Percentiles rank a stretch among this genome's conserved stretches.
Evolutionary conservation across 257 asterid genomes (phyloP).

Genomic region (Coffea canephora): DNA sequence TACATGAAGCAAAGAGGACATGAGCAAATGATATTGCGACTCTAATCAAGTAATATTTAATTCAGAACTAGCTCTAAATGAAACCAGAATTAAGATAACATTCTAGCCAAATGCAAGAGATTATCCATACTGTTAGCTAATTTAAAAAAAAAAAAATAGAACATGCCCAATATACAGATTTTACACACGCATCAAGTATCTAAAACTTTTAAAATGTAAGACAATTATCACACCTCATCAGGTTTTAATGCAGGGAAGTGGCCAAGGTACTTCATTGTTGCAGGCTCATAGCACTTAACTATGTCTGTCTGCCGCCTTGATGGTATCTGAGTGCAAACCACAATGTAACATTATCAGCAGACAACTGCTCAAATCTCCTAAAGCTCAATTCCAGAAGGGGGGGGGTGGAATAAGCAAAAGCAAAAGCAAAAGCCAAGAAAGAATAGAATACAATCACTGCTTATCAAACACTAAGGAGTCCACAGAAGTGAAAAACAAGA

Average conservation of each 20-base stretch:
- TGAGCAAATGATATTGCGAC: not conserved
- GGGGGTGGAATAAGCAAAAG: too few species aligned
- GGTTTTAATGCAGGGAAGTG: slow-evolving; percentile 79
- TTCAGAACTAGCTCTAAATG: not conserved
- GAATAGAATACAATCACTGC: not conserved
- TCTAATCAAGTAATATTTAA: not conserved
- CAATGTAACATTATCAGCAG: not conserved
- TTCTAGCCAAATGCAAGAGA: not conserved
- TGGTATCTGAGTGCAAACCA: slow-evolving; percentile 58
- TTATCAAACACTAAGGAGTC: not conserved
- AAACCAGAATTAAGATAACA: not conserved
- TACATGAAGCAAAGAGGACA: not conserved
- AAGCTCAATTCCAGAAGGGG: not conserved
- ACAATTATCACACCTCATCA: slow-evolving; percentile 66
- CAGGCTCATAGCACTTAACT: slow-evolving; percentile 99
- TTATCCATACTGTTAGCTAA: too few species aligned
- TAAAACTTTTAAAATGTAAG: not conserved
- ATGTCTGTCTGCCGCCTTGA: slow-evolving; percentile 92
- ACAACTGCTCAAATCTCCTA: not conserved
- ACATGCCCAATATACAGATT: not conserved
- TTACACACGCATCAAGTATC: not conserved
- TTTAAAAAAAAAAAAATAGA: not conserved
- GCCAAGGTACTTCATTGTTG: slow-evolving; percentile 96
- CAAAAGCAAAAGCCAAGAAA: slow-evolving; percentile 6
- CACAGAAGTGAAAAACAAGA: not conserved